Base-by-base conservation (phyloP, 2,329 filamentous ascomycete genomes). In the Stagonosporopsis cucurbitacearum region DNA sequence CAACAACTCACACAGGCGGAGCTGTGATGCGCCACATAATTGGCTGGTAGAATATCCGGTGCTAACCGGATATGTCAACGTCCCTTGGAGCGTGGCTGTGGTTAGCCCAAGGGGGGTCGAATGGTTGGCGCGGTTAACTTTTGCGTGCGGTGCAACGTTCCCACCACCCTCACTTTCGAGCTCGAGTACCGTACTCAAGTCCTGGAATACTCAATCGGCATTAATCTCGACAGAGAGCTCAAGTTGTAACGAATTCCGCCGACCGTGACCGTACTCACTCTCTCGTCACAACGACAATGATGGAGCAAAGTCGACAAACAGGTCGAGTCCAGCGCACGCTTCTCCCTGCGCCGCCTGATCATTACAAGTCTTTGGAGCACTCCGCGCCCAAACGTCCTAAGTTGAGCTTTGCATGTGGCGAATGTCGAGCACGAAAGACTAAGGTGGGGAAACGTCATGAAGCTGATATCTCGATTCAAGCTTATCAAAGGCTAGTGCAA, bases 341-440 rank as follows among this genome's bases (percentile, higher is more conserved):
- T 15, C 25, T 48, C 3, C 45, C 45, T 15, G 33, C 33, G 12
- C 45, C 45, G 12, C 36, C 45, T 6, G 6, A 48, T 40, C 39
- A 40, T 15, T 40, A 17, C 13, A 32, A 28, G n/a, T 15, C 13
- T 17, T 7, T 20, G 15, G 22, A 37, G 12, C 3, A 17, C 15
- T 17, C 35, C 15, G 33, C 33, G 25, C 25, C 25, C 8, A 48
- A 48, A 40, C 35, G 35, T 11, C 32, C 36, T 6, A 48, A 40
- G 36, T 26, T 40, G 25, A 48, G 25, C 25, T 22, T 36, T 15
- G 45, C 45, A 13, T 48, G 45, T 11, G 36, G 35, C 17, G 45
- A 48, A 8, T 48, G 45, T 20, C 45, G 45, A 19, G 35, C 11
- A 30, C 25, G 45, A 32, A 48, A 48, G 36, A 48, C 45, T 3